Base-by-base conservation (phyloP, 2,329 filamentous ascomycete genomes). In the Chaetomiaceae sp. region DNA sequence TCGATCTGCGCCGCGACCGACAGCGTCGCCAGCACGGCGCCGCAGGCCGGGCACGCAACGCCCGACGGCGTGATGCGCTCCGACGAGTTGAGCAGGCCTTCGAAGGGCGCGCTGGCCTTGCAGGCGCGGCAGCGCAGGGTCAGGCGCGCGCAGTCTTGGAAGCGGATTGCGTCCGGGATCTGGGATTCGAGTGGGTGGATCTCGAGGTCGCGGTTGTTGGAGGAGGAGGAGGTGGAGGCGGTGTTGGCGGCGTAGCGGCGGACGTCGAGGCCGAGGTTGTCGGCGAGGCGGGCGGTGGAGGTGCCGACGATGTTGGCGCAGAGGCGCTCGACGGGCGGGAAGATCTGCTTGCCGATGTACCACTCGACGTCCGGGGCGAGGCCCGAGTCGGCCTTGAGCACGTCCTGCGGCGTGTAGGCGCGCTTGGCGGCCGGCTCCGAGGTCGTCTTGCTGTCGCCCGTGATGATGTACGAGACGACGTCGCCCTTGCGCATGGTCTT, bases 291-390 rank as follows among this genome's bases (percentile, higher is more conserved):
- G 2, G 88, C 81, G 7, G 91, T 86, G 53, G 95, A 94, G 2
- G 93, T 98, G 49, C 93, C 93, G 12, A 81, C 80, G 59, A 98
- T 96, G 50, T 95, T 95, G 51, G 91, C 93, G 64, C 93, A 98
- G 18, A 98, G 82, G 75, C 93, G 88, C 70, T 98, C 93, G 20
- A 98, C 93, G 0, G 93, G 93, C 10, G 93, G 93, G 68, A 98
- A 88, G 49, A 98, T 96, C 67, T 98, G 93, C 72, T 98, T 98
- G 71, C 88, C 85, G 32, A 98, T 80, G 65, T 98, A 98, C 79
- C 90, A 97, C 62, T 98, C 93, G n/a, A 96, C 79, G 61, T 98
- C 93, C 2, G 90, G 88, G 48, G 84, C 77, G 6, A 98, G 75
- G 1, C 73, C 83, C 1, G 84, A 82, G 56, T 86, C 86, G 14